Percentiles rank a stretch among this genome's conserved stretches.
phyloP scores from a whole-genome alignment of 768 basidiomycete genomes.

The Suillus subluteus region DNA sequence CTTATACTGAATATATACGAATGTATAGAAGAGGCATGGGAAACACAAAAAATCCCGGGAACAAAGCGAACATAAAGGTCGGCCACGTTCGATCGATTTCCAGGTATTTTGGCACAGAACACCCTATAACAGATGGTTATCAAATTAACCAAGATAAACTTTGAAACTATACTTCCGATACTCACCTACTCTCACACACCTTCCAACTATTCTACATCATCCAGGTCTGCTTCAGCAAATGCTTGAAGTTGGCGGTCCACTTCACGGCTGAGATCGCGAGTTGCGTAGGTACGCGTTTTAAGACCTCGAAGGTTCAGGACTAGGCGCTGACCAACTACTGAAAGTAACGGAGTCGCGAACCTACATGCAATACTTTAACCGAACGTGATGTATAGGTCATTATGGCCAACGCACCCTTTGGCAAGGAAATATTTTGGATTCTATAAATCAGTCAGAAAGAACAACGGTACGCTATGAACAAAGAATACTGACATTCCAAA shows the following conservation, averaged over 20 bases:
- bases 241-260: constrained; percentile 22
- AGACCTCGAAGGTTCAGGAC: constrained; percentile 22
- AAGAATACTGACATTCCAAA: constrained; percentile 4
- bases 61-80: background rate
- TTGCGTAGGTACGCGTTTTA: constrained; percentile 1
- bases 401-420: constrained; percentile 7
- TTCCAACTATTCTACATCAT: no score
- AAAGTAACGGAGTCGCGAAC: constrained; percentile 18
- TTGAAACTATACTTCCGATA: no score
- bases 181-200: background rate
- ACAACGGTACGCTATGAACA: background rate
- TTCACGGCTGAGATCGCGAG: constrained; percentile 19
- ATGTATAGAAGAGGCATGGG: background rate
- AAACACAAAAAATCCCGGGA: background rate
- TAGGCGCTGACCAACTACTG: constrained; percentile 22
- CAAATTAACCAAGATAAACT: background rate
- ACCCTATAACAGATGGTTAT: background rate
- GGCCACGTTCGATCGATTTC: background rate
- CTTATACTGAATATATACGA: background rate
- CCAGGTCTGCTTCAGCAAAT: background rate
- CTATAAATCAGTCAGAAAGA: constrained; percentile 10
- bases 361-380: constrained; percentile 8
- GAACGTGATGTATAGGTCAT: background rate
- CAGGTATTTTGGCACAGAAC: background rate
- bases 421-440: constrained; percentile 16